A percentile compares a stretch with the other conserved stretches of the same genome.
Evolutionary conservation across 2,329 filamentous ascomycete genomes (phyloP).

Genomic region (Hymenoscyphus fraxineus): DNA sequence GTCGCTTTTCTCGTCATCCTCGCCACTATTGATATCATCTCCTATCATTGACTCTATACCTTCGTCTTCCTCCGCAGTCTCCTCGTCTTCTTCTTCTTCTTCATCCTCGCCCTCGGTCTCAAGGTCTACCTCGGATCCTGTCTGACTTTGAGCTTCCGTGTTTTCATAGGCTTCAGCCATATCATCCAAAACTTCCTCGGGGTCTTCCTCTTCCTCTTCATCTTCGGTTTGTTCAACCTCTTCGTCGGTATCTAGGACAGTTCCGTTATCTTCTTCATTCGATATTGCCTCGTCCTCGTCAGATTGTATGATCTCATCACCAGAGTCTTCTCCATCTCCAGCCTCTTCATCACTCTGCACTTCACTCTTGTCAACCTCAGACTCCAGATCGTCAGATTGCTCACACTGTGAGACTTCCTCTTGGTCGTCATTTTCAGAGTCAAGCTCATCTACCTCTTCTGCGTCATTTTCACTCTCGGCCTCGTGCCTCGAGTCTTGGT

Average conservation of each 20-base stretch:
- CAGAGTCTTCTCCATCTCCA: not conserved
- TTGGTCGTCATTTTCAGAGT: not conserved
- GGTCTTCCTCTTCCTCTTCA: no score
- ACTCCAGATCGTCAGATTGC: no score
- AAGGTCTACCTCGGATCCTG: not conserved
- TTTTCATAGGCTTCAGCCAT: no score
- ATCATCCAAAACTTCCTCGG: no score
- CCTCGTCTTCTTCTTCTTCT: not conserved
- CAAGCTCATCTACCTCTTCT: not conserved
- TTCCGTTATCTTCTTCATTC: no score
- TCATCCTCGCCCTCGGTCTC: not conserved
- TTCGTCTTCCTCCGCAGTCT: not conserved
- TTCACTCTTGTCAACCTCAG: not conserved
- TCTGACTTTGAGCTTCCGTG: no score
- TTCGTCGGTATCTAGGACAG: no score
- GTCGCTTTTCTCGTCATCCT: not conserved
- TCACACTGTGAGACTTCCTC: not conserved
- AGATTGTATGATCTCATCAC: not conserved
- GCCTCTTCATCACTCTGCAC: not conserved
- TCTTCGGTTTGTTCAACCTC: no score
- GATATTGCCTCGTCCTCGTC: no score
- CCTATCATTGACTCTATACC: no score
- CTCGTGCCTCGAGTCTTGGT: not conserved
- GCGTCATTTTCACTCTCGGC: not conserved
- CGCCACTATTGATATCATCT: not conserved